Evolutionary conservation across 805 yeast species (phyloP), one percentile per base, ranked within the genome.

Genomic region (Yamadazyma sp.): DNA sequence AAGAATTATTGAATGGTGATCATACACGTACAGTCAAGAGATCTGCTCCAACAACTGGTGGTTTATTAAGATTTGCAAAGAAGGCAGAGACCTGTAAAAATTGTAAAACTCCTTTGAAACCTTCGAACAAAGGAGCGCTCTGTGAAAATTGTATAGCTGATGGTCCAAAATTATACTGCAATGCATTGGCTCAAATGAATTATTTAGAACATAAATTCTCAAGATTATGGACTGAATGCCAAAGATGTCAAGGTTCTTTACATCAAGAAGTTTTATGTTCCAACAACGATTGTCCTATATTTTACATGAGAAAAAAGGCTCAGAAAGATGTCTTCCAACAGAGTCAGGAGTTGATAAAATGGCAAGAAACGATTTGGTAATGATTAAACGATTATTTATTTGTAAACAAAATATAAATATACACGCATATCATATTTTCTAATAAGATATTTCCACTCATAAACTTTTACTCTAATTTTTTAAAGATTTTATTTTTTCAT

Each of bases 191-290:
- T 3, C 81, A 78, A 40, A 80, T 89, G 71, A 83, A 87, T 54
- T 79, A 77, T 27, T 62, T 91, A 40, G 96, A 93, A 55, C 75
- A 78, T 40, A 81, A 82, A 48, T 93, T 87, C 50, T 80, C 95
- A 3, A 70, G 94, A 45, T 64, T 93, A 43, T 93, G 99, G 99
- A 91, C 98, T 0, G 95, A 93, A 55, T 94, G 99, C 57, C 99
- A 93, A 63, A 69, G 97, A 40, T 93, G 98, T 59, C 97, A 94
- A 50, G 98, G 98, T 0, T 85, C 93, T 17, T 65, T 94, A 36
- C 97, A 93, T 51, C 96, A 88, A 60, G 98, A 93, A 49, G 98
- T 93, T 3, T 67, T 91, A 16, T 93, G 99, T 58, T 81, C 96
- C 0, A 87, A 91, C 47, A 88, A 89, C 47, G 98, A 93, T 59